phyloP scores from a whole-genome alignment of 139 green algal genomes.

The Volvox africanus region DNA sequence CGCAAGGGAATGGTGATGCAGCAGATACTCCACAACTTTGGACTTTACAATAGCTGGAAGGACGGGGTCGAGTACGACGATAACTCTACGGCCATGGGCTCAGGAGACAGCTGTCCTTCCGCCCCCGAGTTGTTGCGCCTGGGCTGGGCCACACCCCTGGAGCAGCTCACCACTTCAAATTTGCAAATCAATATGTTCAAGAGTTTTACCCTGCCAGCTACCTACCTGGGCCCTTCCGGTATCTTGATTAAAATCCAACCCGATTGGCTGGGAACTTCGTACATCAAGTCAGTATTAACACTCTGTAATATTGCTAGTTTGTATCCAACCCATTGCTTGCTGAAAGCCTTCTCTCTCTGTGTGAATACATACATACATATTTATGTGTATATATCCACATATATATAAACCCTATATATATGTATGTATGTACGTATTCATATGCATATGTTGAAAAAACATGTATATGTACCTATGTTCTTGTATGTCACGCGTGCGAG shows the following conservation, averaged over 20 bases:
- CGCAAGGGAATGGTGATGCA: slow-evolving; percentile 14
- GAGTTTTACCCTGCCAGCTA: not conserved
- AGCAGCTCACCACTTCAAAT: not conserved
- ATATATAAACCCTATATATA: no score
- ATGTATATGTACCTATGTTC: no score
- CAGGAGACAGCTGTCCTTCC: not conserved
- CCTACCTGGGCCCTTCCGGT: not conserved
- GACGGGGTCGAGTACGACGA: not conserved
- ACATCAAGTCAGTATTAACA: not conserved
- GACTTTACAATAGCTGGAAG: not conserved
- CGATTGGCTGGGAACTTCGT: not conserved
- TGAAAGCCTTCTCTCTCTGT: no score
- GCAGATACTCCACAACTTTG: not conserved
- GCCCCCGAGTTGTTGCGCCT: not conserved
- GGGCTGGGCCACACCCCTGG: not conserved
- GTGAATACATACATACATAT: no score
- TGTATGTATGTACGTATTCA: not conserved
- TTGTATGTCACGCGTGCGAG: no score
- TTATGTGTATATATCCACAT: no score
- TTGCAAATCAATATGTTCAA: not conserved
- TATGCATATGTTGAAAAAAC: not conserved
- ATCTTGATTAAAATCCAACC: not conserved
- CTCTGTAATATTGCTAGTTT: no score
- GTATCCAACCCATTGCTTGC: no score
- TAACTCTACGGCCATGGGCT: not conserved